Evolutionary conservation across 352 stramenopile species (phyloP).

Genomic region (Phytophthora citricola): DNA sequence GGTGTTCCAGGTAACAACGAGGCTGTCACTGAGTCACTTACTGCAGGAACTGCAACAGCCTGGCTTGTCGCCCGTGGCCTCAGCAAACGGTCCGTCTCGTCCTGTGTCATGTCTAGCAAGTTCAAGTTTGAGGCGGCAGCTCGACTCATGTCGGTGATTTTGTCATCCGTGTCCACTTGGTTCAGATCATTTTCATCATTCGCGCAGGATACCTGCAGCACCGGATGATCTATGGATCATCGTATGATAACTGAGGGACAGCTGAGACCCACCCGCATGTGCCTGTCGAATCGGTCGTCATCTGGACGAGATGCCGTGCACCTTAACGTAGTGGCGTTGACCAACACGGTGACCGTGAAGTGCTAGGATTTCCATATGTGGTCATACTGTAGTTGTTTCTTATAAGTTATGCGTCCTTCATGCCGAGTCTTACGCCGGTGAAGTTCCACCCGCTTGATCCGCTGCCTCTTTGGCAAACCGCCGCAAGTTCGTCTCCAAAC

Average conservation of each 20-base stretch:
- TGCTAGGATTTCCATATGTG: neutral
- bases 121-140: slow-evolving; percentile 13
- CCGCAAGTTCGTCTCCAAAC: slow-evolving; percentile 35
- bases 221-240: slow-evolving; percentile 5
- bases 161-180: slow-evolving; percentile 17
- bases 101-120: slow-evolving; percentile 22
- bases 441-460: neutral
- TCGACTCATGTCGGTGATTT: slow-evolving; percentile 5
- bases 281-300: slow-evolving; percentile 9
- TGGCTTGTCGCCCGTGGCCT: slow-evolving; percentile 8
- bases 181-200: slow-evolving; percentile 11
- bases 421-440: neutral
- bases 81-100: slow-evolving; percentile 15
- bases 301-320: slow-evolving; percentile 2
- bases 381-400: neutral
- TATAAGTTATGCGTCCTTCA: slow-evolving; percentile 1
- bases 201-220: slow-evolving; percentile 3
- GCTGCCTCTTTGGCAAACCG: slow-evolving; percentile 37
- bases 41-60: neutral
- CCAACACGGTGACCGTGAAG: no score
- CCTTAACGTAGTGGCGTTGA: neutral
- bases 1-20: slow-evolving; percentile 1
- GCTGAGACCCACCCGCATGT: slow-evolving; percentile 14
- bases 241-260: no score
- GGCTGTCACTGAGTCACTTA: slow-evolving; percentile 3